Percentiles rank a stretch among this genome's conserved stretches.
phyloP scores from a whole-genome alignment of 768 basidiomycete species.

The Phylloporus arenicola region DNA sequence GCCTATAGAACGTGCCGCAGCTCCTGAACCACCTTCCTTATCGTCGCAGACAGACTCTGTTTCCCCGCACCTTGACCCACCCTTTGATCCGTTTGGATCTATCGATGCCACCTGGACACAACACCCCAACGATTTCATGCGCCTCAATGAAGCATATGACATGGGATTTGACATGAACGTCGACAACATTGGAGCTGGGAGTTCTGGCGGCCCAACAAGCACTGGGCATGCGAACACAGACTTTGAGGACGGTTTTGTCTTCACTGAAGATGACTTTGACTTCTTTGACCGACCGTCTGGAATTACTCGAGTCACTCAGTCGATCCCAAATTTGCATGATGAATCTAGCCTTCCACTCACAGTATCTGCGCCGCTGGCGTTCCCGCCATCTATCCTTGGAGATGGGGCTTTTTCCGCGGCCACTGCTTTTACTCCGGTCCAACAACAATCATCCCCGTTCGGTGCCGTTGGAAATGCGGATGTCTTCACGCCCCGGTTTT shows the following conservation, averaged over 20 bases:
- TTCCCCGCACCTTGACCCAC: conserved; percentile 17
- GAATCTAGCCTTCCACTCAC: conserved; percentile 29
- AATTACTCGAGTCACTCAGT: conserved; percentile 17
- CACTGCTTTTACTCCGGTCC: conserved; percentile 19
- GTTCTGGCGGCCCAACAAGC: conserved; percentile 20
- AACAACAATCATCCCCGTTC: conserved; percentile 28
- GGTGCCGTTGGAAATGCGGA: conserved; percentile 21
- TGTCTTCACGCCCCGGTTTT: conserved; percentile 16
- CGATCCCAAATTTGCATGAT: conserved; percentile 14
- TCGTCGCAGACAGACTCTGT: conserved; percentile 14
- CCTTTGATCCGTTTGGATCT: conserved; percentile 42
- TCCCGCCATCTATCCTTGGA: conserved; percentile 31
- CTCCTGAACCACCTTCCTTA: conserved; percentile 10
- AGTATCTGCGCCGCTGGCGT: conserved; percentile 29
- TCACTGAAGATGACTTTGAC: conserved; percentile 83
- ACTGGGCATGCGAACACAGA: conserved; percentile 36
- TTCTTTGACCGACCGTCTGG: conserved; percentile 68
- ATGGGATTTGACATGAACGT: conserved; percentile 48
- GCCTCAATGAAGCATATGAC: conserved; percentile 32
- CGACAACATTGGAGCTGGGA: conserved; percentile 31
- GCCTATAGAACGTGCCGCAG: conserved; percentile 21
- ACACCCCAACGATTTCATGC: conserved; percentile 33
- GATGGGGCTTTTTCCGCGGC: conserved; percentile 25
- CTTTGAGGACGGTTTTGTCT: conserved; percentile 52
- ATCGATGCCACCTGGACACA: conserved; percentile 40